Evolutionary conservation across 179 eudicot species (phyloP).

Genomic region (Silene coronaria): DNA sequence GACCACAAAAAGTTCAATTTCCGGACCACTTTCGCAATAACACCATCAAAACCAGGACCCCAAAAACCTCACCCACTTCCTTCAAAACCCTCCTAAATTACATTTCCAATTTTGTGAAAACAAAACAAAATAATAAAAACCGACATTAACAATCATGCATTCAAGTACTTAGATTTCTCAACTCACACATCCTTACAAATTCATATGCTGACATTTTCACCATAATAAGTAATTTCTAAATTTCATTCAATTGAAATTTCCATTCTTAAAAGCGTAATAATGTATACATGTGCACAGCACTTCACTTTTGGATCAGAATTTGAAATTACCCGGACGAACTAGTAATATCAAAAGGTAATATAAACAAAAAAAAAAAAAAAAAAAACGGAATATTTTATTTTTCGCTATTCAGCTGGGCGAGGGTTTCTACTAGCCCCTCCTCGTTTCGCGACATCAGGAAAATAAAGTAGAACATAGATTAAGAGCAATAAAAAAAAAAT

Average conservation of each 20-base stretch:
- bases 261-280: constrained; percentile 13
- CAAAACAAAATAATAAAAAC: constrained; percentile 12
- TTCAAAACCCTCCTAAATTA: not conserved
- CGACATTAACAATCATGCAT: constrained; percentile 18
- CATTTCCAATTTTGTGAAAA: constrained; percentile 10
- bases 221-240: constrained; percentile 6
- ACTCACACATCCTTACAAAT: not conserved
- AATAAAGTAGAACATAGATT: too few relatives aligned
- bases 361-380: too few relatives aligned
- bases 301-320: not conserved
- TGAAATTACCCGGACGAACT: too few relatives aligned
- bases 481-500: not conserved
- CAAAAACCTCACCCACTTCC: constrained; percentile 8
- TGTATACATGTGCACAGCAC: not conserved
- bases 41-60: constrained; percentile 16
- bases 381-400: too few relatives aligned
- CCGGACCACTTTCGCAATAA: constrained; percentile 30
- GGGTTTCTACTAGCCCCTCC: too few relatives aligned
- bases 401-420: too few relatives aligned
- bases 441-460: too few relatives aligned
- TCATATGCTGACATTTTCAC: constrained; percentile 4
- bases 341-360: too few relatives aligned
- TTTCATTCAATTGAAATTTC: constrained; percentile 1
- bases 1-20: constrained; percentile 27
- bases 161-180: constrained; percentile 13